Conservation (phyloP, 345 rosid species). For the Populus nigra region DNA sequence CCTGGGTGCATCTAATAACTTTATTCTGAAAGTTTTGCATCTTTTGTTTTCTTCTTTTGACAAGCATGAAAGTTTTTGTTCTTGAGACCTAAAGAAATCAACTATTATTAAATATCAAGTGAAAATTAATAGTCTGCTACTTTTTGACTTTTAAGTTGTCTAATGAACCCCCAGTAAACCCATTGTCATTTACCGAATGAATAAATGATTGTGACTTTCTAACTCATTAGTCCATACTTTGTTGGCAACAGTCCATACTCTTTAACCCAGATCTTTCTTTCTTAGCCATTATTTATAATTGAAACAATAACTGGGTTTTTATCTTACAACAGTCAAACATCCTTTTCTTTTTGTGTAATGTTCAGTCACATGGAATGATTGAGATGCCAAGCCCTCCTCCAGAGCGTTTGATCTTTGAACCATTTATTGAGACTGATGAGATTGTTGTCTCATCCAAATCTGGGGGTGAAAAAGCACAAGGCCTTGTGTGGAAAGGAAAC, state of each 20-base stretch:
- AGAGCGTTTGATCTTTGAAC: constrained; percentile 74
- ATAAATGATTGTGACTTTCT: neutral
- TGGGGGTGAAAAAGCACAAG: constrained; percentile 24
- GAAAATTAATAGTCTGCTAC: neutral
- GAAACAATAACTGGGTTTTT: neutral
- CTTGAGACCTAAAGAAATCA: neutral
- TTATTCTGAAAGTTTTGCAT: neutral
- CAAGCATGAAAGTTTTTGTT: neutral
- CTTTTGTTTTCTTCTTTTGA: neutral
- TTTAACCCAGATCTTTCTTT: neutral
- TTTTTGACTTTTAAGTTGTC: neutral
- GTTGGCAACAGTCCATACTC: neutral
- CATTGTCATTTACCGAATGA: neutral
- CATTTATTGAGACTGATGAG: constrained; percentile 89
- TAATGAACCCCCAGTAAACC: neutral
- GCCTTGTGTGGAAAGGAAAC: constrained; percentile 67
- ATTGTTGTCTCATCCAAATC: constrained; percentile 61
- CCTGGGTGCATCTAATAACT: neutral
- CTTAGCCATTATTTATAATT: neutral
- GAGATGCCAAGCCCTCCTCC: constrained; percentile 97
- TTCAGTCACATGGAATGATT: constrained; percentile 80
- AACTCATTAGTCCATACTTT: neutral
- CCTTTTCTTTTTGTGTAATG: constrained; percentile 20
- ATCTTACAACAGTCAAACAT: neutral
- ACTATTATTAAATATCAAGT: neutral